These are phyloP conservation scores for Trypanosoma rangeli DNA, from an alignment of 208 protist species.

Conservation along the genomic window DNA sequence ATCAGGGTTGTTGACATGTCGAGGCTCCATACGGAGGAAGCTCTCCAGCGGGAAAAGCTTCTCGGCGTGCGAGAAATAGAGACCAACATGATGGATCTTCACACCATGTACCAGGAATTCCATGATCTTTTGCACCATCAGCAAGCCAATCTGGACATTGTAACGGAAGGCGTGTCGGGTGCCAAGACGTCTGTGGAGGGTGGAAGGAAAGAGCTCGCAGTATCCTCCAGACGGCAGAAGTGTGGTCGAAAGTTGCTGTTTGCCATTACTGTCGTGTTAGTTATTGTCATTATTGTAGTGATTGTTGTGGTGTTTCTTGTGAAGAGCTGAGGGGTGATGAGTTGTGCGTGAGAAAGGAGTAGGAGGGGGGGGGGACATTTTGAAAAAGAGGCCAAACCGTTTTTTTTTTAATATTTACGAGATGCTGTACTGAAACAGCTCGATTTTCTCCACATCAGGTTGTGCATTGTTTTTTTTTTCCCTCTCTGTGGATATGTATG, in stretches of 20 bases:
- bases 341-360: conserved; percentile 1
- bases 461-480: no score
- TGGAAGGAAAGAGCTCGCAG: conserved; percentile 58
- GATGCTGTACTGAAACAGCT: no score
- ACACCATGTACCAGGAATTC: conserved; percentile 76
- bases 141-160: conserved; percentile 52
- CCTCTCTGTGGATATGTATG: no score
- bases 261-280: conserved; percentile 46
- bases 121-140: conserved; percentile 69
- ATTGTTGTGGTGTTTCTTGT: conserved; percentile 43
- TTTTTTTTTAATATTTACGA: no score
- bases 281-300: conserved; percentile 54
- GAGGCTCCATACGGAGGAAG: conserved; percentile 71
- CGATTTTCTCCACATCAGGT: no score
- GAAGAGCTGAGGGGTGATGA: conserved; percentile 16
- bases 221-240: conserved; percentile 50
- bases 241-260: conserved; percentile 68
- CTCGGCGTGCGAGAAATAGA: conserved; percentile 70
- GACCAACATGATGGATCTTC: conserved; percentile 71
- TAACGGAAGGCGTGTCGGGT: conserved; percentile 53
- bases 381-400: neutral
- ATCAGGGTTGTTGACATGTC: conserved; percentile 54
- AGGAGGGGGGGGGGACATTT: neutral
- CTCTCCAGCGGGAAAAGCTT: conserved; percentile 70
- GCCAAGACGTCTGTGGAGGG: conserved; percentile 58